Percentiles rank a stretch among this genome's conserved stretches.
Evolutionary conservation across 768 basidiomycete species (phyloP).

Genomic region (Pholiota microspora): DNA sequence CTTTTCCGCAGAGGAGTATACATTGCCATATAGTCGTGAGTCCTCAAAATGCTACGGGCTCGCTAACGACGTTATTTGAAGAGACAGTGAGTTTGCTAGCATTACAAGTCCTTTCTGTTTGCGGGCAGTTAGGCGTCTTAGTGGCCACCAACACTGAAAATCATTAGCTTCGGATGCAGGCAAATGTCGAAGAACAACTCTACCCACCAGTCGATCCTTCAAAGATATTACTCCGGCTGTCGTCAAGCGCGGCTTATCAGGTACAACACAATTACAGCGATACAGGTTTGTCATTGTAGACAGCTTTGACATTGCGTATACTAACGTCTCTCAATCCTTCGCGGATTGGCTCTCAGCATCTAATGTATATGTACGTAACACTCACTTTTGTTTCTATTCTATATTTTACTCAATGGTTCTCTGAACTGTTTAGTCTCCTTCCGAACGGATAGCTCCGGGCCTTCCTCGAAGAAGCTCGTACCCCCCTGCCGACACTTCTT

Average conservation of each 20-base stretch:
- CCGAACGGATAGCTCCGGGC: slow-evolving; percentile 4
- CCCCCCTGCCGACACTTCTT: slow-evolving; percentile 26
- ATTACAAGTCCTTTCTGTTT: slow-evolving; percentile 13
- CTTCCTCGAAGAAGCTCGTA: slow-evolving; percentile 34
- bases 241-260: slow-evolving; percentile 30
- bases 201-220: slow-evolving; percentile 40
- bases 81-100: slow-evolving; percentile 35
- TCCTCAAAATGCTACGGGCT: slow-evolving; percentile 41
- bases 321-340: slow-evolving; percentile 13
- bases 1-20: slow-evolving; percentile 42
- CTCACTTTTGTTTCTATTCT: slow-evolving; percentile 2
- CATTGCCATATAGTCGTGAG: slow-evolving; percentile 58
- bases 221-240: slow-evolving; percentile 40
- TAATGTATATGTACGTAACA: slow-evolving; percentile 32
- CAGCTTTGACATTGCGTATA: slow-evolving; percentile 9
- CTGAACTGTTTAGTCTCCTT: slow-evolving; percentile 1
- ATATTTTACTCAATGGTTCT: neutral
- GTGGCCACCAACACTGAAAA: slow-evolving; percentile 15
- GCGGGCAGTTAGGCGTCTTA: slow-evolving; percentile 14
- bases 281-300: slow-evolving; percentile 23
- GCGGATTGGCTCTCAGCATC: slow-evolving; percentile 17
- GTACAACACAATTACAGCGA: slow-evolving; percentile 13
- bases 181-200: slow-evolving; percentile 34
- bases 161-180: slow-evolving; percentile 38
- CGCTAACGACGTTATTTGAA: slow-evolving; percentile 46